Conservation (phyloP, 345 rosid genomes). For the Gossypium herbaceum region DNA sequence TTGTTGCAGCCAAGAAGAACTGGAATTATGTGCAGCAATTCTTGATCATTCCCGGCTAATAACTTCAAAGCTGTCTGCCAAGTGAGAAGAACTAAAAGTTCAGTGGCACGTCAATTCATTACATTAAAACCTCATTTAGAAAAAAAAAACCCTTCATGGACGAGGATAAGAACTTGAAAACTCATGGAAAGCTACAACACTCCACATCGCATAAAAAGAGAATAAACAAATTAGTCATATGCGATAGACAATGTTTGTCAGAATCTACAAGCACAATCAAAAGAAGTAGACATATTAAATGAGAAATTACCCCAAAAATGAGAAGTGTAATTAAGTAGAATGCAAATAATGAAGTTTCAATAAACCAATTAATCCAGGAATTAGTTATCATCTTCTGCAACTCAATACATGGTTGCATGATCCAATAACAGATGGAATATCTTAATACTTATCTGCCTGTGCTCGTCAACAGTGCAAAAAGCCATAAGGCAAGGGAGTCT, state of each 20-base stretch:
- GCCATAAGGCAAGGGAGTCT: neutral
- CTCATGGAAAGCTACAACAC: neutral
- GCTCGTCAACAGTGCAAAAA: slow-evolving; percentile 1
- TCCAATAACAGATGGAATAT: neutral
- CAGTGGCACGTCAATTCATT: neutral
- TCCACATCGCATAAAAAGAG: neutral
- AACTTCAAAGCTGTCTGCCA: slow-evolving; percentile 75
- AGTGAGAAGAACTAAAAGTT: slow-evolving; percentile 20
- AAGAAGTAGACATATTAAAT: neutral
- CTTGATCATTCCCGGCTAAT: slow-evolving; percentile 57
- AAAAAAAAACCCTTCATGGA: neutral
- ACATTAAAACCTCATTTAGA: neutral
- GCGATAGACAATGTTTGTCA: neutral
- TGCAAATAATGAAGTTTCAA: neutral
- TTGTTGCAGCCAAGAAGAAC: slow-evolving; percentile 55
- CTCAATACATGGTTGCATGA: neutral
- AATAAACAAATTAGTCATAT: neutral
- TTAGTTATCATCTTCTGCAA: neutral
- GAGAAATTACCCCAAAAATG: neutral
- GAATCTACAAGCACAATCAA: neutral
- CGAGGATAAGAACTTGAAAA: neutral
- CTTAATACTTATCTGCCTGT: neutral
- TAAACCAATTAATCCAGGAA: neutral
- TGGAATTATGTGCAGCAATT: slow-evolving; percentile 60
- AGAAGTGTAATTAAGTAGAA: neutral